These are phyloP conservation scores for Myrica gale DNA, from an alignment of 306 rosid species.

Conservation along the genomic window DNA sequence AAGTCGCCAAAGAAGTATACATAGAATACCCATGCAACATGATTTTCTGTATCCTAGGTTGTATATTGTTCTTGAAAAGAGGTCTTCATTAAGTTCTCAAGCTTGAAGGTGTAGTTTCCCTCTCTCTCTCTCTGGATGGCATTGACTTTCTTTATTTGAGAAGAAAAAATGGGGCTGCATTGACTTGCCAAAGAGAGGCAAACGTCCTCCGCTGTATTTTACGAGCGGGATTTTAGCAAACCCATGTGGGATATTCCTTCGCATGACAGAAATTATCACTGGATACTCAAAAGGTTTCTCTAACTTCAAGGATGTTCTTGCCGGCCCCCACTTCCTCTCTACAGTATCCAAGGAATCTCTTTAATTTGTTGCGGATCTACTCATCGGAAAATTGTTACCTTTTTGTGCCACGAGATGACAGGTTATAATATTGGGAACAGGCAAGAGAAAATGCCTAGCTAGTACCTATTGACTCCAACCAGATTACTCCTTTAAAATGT, in stretches of 20 bases:
- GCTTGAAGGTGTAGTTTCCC: neutral
- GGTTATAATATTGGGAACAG: too few species aligned
- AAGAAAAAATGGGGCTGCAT: too few species aligned
- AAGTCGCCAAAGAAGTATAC: neutral
- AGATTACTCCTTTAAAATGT: too few species aligned
- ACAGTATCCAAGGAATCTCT: neutral
- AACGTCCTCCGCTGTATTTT: conserved; percentile 12
- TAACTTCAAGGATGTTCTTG: conserved; percentile 12
- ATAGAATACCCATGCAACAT: neutral
- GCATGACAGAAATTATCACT: conserved; percentile 3
- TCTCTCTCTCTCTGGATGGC: conserved; percentile 19
- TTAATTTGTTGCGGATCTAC: too few species aligned
- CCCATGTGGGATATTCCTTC: conserved; percentile 36
- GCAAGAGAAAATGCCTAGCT: too few species aligned
- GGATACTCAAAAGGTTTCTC: conserved; percentile 6
- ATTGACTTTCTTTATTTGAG: conserved; percentile 27
- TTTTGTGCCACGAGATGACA: neutral
- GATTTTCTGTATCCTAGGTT: neutral
- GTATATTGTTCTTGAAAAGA: neutral
- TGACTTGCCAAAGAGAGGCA: too few species aligned
- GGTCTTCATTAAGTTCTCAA: neutral
- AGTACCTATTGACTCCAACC: too few species aligned
- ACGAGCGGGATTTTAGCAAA: conserved; percentile 26
- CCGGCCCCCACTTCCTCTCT: neutral
- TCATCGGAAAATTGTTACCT: neutral